These are phyloP conservation scores for Komagataella phaffii DNA, from an alignment of 805 yeast species.

Conservation along the genomic window DNA sequence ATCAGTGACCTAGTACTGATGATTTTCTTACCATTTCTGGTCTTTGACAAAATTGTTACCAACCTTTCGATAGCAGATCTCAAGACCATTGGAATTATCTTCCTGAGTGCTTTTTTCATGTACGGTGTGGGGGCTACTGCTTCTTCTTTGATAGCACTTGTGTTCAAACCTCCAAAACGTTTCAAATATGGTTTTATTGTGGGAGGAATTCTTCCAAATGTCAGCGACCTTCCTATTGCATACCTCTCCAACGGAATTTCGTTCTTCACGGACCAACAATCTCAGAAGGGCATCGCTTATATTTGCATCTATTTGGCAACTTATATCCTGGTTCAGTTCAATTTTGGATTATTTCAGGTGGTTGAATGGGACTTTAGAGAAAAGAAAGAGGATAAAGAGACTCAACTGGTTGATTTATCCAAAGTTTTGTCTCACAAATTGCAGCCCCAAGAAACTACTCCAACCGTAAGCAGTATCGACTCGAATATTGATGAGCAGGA, in stretches of 20 bases:
- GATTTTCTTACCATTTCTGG: conserved; percentile 51
- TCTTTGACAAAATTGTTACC: conserved; percentile 48
- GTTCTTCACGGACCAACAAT: conserved; percentile 17
- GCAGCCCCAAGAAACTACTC: not conserved
- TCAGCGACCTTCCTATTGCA: conserved; percentile 68
- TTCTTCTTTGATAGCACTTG: conserved; percentile 21
- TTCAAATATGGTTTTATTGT: conserved; percentile 64
- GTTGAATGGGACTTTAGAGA: conserved; percentile 37
- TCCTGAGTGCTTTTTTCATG: conserved; percentile 34
- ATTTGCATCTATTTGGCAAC: conserved; percentile 43
- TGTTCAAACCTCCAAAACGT: conserved; percentile 35
- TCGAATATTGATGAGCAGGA: conserved; percentile 1
- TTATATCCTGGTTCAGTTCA: conserved; percentile 37
- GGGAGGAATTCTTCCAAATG: conserved; percentile 64
- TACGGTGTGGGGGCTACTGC: conserved; percentile 35
- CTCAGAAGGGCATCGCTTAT: conserved; percentile 31
- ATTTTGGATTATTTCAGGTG: conserved; percentile 35
- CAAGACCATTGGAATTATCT: conserved; percentile 54
- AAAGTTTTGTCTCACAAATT: not conserved
- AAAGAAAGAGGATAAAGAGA: conserved; percentile 3
- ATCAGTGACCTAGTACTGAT: conserved; percentile 52
- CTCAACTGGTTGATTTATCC: not conserved
- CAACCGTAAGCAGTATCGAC: not conserved
- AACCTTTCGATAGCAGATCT: conserved; percentile 52
- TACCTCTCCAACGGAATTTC: conserved; percentile 34